Evolutionary conservation across 805 yeast genomes (phyloP), one percentile per base, ranked within the genome.

Genomic region (Lipomyces chichibuensis): DNA sequence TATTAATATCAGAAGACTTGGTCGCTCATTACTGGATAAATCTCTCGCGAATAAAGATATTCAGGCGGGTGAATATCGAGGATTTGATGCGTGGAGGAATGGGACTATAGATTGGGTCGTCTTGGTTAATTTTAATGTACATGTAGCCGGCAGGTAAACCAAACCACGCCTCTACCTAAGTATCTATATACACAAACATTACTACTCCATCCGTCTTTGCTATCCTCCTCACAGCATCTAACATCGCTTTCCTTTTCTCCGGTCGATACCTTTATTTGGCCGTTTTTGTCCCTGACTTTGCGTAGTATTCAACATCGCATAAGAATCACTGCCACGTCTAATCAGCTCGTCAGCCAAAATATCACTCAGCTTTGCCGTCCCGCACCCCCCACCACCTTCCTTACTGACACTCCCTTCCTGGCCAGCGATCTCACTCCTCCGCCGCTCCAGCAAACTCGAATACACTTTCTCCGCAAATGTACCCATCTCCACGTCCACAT

Each of bases 21-120:
- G 71, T 69, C 23, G 67, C 65, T 11, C 67, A 63, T 49, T 63
- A 66, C 23, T 69, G 71, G 71, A 62, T 60, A 17, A 53, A 66
- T 35, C 35, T 66, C 13, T 58, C 39, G 29, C 56, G 63, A n/a
- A 63, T 69, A 9, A 62, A 35, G 32, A 52, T 58, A 13, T 66
- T 52, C 43, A 52, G 67, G 27, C 58, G 71, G 17, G 65, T 69
- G 32, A 37, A 69, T 43, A 51, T 69, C 6, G 65, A 60, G 25
- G 64, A 53, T 43, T 32, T 69, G 29, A 54, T 69, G 13, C 55
- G 68, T 2, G 70, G 70, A 9, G 55, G 55, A 52, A 7, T 29
- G 7, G 55, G 55, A 25, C 17, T 52, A 43, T 43, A 43, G 23
- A 43, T 29, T 6, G 32, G 7, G 32, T 29, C 32, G 4, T 29